A percentile compares a stretch with the other conserved stretches of the same genome.
These are phyloP conservation scores for Persicaria maculosa DNA, from an alignment of 148 eudicot genomes.

Conservation along the genomic window DNA sequence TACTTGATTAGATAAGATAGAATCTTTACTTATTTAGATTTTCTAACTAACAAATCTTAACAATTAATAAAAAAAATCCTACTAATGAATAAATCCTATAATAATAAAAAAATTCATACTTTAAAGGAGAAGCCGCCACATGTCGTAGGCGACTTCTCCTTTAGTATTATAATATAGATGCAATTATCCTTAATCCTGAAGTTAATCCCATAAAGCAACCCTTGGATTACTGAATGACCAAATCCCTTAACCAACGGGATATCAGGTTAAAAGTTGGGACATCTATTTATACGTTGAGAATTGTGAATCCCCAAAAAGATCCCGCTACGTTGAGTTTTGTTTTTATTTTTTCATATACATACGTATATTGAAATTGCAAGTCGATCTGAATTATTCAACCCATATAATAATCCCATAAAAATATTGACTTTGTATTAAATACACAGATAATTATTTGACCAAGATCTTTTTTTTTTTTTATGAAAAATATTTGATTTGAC, in stretches of 20 bases:
- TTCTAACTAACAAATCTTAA: too few species aligned
- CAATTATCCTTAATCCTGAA: neutral
- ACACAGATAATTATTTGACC: neutral
- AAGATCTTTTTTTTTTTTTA: neutral
- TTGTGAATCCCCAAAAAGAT: neutral
- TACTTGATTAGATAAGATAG: too few species aligned
- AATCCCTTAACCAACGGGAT: neutral
- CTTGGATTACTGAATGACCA: neutral
- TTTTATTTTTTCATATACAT: neutral
- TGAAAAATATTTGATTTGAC: conserved; percentile 6
- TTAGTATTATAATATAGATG: too few species aligned
- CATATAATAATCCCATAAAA: neutral
- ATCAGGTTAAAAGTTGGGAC: neutral
- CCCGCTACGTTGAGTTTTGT: neutral
- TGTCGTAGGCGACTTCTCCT: too few species aligned
- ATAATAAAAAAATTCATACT: too few species aligned
- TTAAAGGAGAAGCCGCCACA: too few species aligned
- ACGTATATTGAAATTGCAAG: neutral
- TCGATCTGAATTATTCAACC: neutral
- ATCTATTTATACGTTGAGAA: neutral
- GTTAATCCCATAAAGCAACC: neutral
- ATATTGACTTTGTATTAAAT: conserved; percentile 1
- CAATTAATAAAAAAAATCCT: too few species aligned
- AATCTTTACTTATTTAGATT: too few species aligned
- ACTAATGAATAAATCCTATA: too few species aligned